Percentiles rank a stretch among this genome's conserved stretches.
phyloP scores from a whole-genome alignment of 2,329 filamentous ascomycete species.

The Fonsecaea multimorphosa region DNA sequence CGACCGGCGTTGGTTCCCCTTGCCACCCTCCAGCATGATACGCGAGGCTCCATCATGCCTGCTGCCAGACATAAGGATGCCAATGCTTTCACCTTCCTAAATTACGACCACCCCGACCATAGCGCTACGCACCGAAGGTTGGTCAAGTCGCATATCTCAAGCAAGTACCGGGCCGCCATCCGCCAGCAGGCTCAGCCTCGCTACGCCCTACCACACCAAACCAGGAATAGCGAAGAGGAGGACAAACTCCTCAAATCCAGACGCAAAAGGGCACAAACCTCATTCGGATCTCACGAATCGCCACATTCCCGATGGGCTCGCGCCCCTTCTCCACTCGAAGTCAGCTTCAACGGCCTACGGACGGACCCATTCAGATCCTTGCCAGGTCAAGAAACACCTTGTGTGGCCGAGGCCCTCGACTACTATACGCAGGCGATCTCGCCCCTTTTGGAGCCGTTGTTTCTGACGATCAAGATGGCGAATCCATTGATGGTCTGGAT shows the following conservation, averaged over 20 bases:
- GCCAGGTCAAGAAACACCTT: slow-evolving; percentile 25
- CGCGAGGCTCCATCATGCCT: slow-evolving; percentile 14
- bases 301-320: not conserved
- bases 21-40: slow-evolving; percentile 9
- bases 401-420: slow-evolving; percentile 25
- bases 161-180: slow-evolving; percentile 31
- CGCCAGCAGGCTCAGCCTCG: slow-evolving; percentile 27
- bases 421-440: slow-evolving; percentile 24
- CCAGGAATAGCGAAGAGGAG: not conserved
- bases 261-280: slow-evolving; percentile 5
- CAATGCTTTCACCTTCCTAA: slow-evolving; percentile 25
- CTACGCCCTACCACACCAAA: slow-evolving; percentile 26
- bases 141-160: slow-evolving; percentile 33
- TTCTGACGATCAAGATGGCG: slow-evolving; percentile 22
- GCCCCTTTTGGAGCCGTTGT: slow-evolving; percentile 25
- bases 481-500: slow-evolving; percentile 29
- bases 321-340: slow-evolving; percentile 14
- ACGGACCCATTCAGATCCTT: slow-evolving; percentile 25
- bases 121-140: slow-evolving; percentile 22
- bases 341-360: slow-evolving; percentile 19
- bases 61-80: slow-evolving; percentile 2
- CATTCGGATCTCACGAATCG: not conserved
- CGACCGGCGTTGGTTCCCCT: not conserved
- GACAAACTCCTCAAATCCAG: not conserved
- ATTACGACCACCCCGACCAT: slow-evolving; percentile 29